Evolutionary conservation across 23 red algal genomes (phyloP), one percentile per base, ranked within the genome.

Genomic region (Gracilaria caudata): DNA sequence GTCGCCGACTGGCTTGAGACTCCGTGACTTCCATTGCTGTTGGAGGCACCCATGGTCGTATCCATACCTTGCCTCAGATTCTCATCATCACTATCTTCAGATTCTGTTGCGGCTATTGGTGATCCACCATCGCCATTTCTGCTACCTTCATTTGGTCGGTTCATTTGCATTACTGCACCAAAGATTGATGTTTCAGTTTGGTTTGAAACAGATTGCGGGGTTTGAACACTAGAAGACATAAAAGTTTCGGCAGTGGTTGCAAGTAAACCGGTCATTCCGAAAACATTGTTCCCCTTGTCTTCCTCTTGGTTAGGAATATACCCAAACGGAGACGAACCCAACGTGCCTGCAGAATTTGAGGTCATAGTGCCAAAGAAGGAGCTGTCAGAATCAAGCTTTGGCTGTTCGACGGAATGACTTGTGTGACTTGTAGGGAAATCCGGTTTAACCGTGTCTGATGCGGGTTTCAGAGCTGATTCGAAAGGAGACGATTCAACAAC

Each of bases 1-100:
- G 39, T 38, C 0, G 70, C 12, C 0, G 38, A 38, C 17, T 33
- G 70, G 7, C 21, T 46, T 24, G 39, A 43, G n/a, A 75, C 24
- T 46, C 70, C 70, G 0, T 46, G 43, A 49, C 70, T 75, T 19
- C 34, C 37, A 49, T 7, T 38, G 21, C 3, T n/a, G 25, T 29
- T 75, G 10, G 70, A 75, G 16, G 19, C 21, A 13, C 70, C 70
- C 39, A 75, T 47, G 24, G 39, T 75, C 35, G 70, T 75, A 38
- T 75, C 70, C 70, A 75, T 75, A 26, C 70, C 70, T 75, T 75
- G 70, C 40, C 70, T 75, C 21, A 49, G 19, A 75, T 75, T 46
- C 37, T 75, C 70, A 49, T 75, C 38, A 17, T 75, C 70, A 47
- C 70, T 75, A 75, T 75, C 70, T 3, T 75, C 70, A 24, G 70